A percentile compares a stretch with the other conserved stretches of the same genome.
These are phyloP conservation scores for Ascochyta clinopodiicola DNA, from an alignment of 2,329 filamentous ascomycete genomes.

Conservation along the genomic window DNA sequence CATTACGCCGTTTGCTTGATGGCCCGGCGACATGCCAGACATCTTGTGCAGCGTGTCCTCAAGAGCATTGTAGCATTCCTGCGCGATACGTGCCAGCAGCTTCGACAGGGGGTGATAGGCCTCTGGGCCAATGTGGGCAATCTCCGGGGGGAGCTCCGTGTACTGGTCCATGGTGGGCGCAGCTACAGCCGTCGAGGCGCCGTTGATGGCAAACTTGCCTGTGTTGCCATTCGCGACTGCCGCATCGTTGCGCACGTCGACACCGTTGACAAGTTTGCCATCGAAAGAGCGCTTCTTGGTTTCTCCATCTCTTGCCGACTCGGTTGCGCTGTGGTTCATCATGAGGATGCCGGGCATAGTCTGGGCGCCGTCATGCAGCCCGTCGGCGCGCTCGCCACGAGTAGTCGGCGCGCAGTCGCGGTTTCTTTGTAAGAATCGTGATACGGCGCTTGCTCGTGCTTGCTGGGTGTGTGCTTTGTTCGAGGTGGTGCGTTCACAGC, in stretches of 20 bases:
- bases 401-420: conserved; percentile 14
- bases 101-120: conserved; percentile 76
- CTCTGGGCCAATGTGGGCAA: conserved; percentile 72
- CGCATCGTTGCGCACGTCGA: conserved; percentile 22
- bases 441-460: neutral
- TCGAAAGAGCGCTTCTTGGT: conserved; percentile 40
- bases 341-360: conserved; percentile 58
- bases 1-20: conserved; percentile 57
- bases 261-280: conserved; percentile 41
- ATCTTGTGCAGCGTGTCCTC: conserved; percentile 73
- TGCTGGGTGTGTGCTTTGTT: neutral
- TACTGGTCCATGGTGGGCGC: conserved; percentile 27
- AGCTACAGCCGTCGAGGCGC: conserved; percentile 21
- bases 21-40: conserved; percentile 68
- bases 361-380: conserved; percentile 38
- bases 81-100: conserved; percentile 78
- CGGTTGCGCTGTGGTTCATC: conserved; percentile 55
- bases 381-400: conserved; percentile 41
- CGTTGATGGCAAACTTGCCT: conserved; percentile 24
- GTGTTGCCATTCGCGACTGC: conserved; percentile 20
- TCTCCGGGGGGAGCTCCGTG: conserved; percentile 55
- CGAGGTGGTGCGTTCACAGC: neutral
- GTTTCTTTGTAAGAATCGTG: neutral
- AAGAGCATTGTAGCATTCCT: conserved; percentile 82
- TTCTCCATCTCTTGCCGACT: conserved; percentile 39